Percentiles rank a stretch among this genome's conserved stretches.
Conservation (phyloP, 179 eudicot species). For the Corrigiola litoralis region DNA sequence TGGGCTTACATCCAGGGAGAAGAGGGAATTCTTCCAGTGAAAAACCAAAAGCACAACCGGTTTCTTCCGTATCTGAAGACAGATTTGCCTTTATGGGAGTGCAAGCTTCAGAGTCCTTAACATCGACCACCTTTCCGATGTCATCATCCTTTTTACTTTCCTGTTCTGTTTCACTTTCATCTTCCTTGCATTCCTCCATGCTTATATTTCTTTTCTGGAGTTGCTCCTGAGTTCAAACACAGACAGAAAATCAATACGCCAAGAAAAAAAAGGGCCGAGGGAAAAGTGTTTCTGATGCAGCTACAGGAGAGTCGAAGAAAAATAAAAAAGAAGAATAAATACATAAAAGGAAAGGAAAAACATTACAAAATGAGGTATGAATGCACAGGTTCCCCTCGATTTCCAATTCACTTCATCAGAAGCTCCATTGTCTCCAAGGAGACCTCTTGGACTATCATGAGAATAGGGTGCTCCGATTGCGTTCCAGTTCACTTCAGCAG, state of each 20-base stretch:
- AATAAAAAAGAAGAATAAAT: background rate
- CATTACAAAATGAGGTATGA: constrained; percentile 34
- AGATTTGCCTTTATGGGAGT: background rate
- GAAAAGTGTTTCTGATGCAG: background rate
- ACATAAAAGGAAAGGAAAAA: background rate
- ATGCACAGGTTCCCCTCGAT: constrained; percentile 38
- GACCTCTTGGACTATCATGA: background rate
- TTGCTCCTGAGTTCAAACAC: constrained; percentile 28
- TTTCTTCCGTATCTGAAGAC: constrained; percentile 17
- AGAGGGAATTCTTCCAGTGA: constrained; percentile 40
- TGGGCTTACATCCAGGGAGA: constrained; percentile 33
- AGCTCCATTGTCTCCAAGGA: background rate
- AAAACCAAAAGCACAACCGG: constrained; percentile 6
- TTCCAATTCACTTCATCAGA: background rate
- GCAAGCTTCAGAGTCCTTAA: constrained; percentile 3
- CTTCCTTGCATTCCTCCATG: constrained; percentile 4
- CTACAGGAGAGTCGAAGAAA: background rate
- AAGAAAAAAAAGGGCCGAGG: background rate
- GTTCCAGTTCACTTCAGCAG: constrained; percentile 13
- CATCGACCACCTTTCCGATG: background rate
- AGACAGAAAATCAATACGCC: background rate
- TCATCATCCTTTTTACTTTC: constrained; percentile 4
- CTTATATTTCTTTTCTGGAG: background rate
- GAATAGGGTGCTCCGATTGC: background rate
- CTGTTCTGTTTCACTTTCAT: constrained; percentile 1